These are phyloP conservation scores for Papiliotrema terrestris DNA, from an alignment of 1,284 basidiomycete genomes.

Conservation along the genomic window DNA sequence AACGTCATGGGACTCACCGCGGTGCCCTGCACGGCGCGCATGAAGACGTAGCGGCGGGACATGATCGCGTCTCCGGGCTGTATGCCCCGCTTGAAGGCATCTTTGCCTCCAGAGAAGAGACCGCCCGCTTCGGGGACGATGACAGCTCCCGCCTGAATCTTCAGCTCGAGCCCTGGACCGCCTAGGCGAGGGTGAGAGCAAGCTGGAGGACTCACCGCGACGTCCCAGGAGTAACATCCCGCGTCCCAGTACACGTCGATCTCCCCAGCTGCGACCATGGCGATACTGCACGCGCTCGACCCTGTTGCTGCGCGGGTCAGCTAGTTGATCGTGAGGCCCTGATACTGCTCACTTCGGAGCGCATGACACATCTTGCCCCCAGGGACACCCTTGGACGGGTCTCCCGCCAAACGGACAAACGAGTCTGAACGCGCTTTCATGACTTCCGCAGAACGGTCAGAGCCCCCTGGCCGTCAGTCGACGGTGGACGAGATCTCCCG, in stretches of 20 bases:
- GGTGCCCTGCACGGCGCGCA: conserved; percentile 46
- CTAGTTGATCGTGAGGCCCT: background rate
- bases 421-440: conserved; percentile 65
- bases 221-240: conserved; percentile 66
- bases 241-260: conserved; percentile 63
- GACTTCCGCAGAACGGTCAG: conserved; percentile 63
- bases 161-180: background rate
- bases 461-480: conserved; percentile 59
- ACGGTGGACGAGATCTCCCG: too few species aligned
- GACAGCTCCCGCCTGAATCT: conserved; percentile 69
- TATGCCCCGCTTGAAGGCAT: conserved; percentile 54
- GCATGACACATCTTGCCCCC: conserved; percentile 84
- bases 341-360: conserved; percentile 55
- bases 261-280: conserved; percentile 76
- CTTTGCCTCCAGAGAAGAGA: conserved; percentile 64
- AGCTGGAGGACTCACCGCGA: conserved; percentile 60
- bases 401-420: conserved; percentile 72
- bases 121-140: conserved; percentile 87
- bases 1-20: conserved; percentile 12
- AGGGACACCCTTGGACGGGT: conserved; percentile 63
- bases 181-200: background rate
- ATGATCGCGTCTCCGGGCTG: conserved; percentile 63
- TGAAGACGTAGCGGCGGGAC: conserved; percentile 77
- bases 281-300: conserved; percentile 75
- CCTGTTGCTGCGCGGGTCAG: conserved; percentile 54